phyloP scores from a whole-genome alignment of 2,329 filamentous ascomycete genomes.

The Fusarium sp. region DNA sequence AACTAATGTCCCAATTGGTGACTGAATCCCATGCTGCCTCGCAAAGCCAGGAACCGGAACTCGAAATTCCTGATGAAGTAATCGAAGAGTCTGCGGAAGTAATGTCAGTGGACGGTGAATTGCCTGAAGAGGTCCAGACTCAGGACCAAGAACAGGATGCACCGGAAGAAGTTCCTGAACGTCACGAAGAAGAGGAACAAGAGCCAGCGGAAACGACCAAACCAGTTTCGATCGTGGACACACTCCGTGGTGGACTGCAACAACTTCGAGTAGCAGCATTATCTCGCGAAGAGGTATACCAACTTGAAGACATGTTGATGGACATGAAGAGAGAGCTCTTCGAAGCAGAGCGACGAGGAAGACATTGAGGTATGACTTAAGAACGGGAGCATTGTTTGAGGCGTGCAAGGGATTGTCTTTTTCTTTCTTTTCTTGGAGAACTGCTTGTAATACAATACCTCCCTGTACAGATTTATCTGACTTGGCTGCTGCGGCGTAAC shows the following conservation, averaged over 20 bases:
- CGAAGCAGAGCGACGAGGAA: slow-evolving; percentile 73
- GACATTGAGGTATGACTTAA: slow-evolving; percentile 49
- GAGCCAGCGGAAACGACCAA: slow-evolving; percentile 25
- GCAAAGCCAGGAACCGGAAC: slow-evolving; percentile 48
- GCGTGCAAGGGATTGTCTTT: slow-evolving; percentile 23
- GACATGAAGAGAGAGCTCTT: slow-evolving; percentile 82
- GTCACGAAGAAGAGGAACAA: slow-evolving; percentile 7
- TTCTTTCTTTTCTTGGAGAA: slow-evolving; percentile 7
- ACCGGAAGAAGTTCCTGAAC: slow-evolving; percentile 13
- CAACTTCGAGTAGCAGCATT: slow-evolving; percentile 72
- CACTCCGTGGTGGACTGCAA: slow-evolving; percentile 60
- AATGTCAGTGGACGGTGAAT: slow-evolving; percentile 17
- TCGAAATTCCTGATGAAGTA: slow-evolving; percentile 13
- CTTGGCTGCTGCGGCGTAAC: slow-evolving; percentile 15
- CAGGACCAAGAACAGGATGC: slow-evolving; percentile 1
- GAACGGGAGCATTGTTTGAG: slow-evolving; percentile 39
- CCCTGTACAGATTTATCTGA: slow-evolving; percentile 26
- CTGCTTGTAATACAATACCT: slow-evolving; percentile 38
- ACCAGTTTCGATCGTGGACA: slow-evolving; percentile 49
- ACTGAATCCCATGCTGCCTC: slow-evolving; percentile 58
- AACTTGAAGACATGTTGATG: slow-evolving; percentile 83
- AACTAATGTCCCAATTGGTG: slow-evolving; percentile 58
- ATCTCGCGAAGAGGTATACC: slow-evolving; percentile 73
- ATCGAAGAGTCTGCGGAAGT: slow-evolving; percentile 46
- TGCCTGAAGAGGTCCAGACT: background rate